Conservation (phyloP, 2,329 filamentous ascomycete species). For the Gremmenia infestans region DNA sequence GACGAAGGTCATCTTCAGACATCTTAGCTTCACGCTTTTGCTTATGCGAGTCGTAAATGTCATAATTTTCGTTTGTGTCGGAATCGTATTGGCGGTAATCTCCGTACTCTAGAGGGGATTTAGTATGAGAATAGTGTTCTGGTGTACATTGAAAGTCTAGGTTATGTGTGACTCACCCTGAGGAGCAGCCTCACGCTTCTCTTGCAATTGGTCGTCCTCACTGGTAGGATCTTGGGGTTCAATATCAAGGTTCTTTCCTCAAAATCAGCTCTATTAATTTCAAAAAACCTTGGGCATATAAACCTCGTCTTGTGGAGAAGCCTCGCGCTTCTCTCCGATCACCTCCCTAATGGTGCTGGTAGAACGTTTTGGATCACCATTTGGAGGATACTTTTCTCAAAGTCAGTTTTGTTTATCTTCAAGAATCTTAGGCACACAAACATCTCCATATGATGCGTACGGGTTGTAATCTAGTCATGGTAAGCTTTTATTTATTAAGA, state of each 20-base stretch:
- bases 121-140: too few relatives aligned
- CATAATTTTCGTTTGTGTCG: background rate
- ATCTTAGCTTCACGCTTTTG: background rate
- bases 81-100: too few relatives aligned
- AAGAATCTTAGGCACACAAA: too few relatives aligned
- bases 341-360: background rate
- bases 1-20: too few relatives aligned
- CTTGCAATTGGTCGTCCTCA: background rate
- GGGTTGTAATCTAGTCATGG: too few relatives aligned
- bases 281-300: too few relatives aligned
- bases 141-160: too few relatives aligned
- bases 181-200: background rate
- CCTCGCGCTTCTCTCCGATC: too few relatives aligned
- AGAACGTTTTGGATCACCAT: background rate
- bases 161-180: background rate
- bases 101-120: too few relatives aligned
- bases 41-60: background rate
- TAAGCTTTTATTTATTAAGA: too few relatives aligned
- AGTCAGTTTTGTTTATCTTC: background rate
- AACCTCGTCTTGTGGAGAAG: too few relatives aligned
- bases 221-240: conserved; percentile 3
- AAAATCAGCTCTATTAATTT: background rate
- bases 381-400: background rate
- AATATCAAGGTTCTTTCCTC: background rate
- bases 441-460: too few relatives aligned